A percentile compares a stretch with the other conserved stretches of the same genome.
Evolutionary conservation across 2,329 filamentous ascomycete species (phyloP).

Genomic region (Penicillium decumbens): DNA sequence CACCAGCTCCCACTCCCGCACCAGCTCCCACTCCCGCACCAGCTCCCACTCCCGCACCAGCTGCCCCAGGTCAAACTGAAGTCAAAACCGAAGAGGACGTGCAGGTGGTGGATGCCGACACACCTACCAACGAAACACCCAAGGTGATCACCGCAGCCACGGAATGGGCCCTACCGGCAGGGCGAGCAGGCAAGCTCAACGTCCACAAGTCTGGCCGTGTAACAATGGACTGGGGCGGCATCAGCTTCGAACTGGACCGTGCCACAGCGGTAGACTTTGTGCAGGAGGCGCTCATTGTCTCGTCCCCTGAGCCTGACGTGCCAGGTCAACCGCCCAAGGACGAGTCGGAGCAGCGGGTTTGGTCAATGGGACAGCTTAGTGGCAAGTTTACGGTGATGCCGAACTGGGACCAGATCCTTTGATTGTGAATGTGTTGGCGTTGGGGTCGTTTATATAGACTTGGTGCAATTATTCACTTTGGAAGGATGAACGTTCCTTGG

Average conservation of each 20-base stretch:
- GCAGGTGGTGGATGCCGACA: conserved; percentile 24
- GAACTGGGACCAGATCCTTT: conserved; percentile 53
- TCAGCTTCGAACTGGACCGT: conserved; percentile 54
- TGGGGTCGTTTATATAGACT: not conserved
- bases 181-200: conserved; percentile 57
- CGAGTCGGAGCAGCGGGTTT: conserved; percentile 41
- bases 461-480: not conserved
- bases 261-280: conserved; percentile 55
- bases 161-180: conserved; percentile 46
- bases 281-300: conserved; percentile 54
- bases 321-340: conserved; percentile 20
- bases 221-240: conserved; percentile 60
- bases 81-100: conserved; percentile 29
- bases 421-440: conserved; percentile 4
- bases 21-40: not conserved
- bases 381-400: conserved; percentile 62
- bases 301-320: conserved; percentile 17
- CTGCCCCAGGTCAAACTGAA: conserved; percentile 8
- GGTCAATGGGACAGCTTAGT: conserved; percentile 59
- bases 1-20: not conserved
- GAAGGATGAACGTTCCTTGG: not conserved
- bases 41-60: not conserved
- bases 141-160: conserved; percentile 41
- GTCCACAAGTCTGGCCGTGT: conserved; percentile 59
- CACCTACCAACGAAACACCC: conserved; percentile 15